A percentile compares a stretch with the other conserved stretches of the same genome.
Evolutionary conservation across 2,329 filamentous ascomycete species (phyloP).

Genomic region (Orbilia ellipsospora): DNA sequence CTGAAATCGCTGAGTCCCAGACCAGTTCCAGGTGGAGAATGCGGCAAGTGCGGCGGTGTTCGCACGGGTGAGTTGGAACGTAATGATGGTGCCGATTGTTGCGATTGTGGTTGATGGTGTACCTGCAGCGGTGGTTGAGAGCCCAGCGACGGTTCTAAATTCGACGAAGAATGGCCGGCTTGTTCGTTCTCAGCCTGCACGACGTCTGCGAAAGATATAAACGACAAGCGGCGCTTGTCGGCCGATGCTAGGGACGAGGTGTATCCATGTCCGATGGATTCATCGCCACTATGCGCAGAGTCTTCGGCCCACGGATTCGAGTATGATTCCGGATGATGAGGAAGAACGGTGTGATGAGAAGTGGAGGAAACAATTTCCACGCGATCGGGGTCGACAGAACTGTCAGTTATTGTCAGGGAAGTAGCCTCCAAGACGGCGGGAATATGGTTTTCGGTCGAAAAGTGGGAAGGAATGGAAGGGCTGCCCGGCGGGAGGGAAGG

Average conservation of each 20-base stretch:
- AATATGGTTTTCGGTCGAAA: conserved; percentile 93
- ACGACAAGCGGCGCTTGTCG: conserved; percentile 76
- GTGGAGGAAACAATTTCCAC: conserved; percentile 88
- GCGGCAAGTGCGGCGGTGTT: conserved; percentile 53
- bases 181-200: conserved; percentile 79
- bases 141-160: conserved; percentile 44
- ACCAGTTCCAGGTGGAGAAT: conserved; percentile 45
- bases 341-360: conserved; percentile 60
- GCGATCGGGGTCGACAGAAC: conserved; percentile 82
- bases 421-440: conserved; percentile 91
- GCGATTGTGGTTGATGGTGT: neutral
- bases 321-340: conserved; percentile 37
- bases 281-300: conserved; percentile 53
- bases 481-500: conserved; percentile 68
- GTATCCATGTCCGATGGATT: conserved; percentile 48
- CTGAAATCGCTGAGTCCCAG: conserved; percentile 50
- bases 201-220: conserved; percentile 96
- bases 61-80: conserved; percentile 55
- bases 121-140: neutral
- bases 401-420: conserved; percentile 89
- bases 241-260: conserved; percentile 45
- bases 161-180: conserved; percentile 68
- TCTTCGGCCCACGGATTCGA: conserved; percentile 50
- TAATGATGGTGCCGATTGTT: conserved; percentile 51
- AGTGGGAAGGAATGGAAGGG: conserved; percentile 89